Evolutionary conservation across 2,329 filamentous ascomycete genomes (phyloP), one percentile per base, ranked within the genome.

Genomic region (Tolypocladium paradoxum): DNA sequence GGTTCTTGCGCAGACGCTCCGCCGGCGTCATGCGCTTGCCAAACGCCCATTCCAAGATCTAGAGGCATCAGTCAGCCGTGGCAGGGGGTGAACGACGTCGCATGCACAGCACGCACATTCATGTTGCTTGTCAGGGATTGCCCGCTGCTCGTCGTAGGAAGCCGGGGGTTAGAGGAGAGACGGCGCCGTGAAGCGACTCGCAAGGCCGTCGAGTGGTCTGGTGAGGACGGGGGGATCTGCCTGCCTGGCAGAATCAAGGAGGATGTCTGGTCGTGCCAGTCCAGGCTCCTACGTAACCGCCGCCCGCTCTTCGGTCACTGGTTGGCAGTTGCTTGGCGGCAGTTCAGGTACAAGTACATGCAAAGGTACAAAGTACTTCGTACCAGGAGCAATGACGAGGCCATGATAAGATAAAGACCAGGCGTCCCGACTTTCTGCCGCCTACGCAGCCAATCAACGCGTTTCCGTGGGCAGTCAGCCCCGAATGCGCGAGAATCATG

Each of bases 21-120:
- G 90, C 90, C 4, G 93, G 92, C 77, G 93, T 99, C 82, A 97
- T 95, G 72, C 93, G 93, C 82, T 96, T 97, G 61, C 93, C 93
- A 68, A 99, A 99, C 38, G 92, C 92, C 91, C 93, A 99, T 82
- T 99, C 93, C 57, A 99, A 82, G 68, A 97, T 89, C 89, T 96
- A 63, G 46, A 49, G 55, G 60, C 57, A 59, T 55, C 58, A 54
- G 54, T 60, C 57, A 57, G 53, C 36, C 29, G 53, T 34, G 36
- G 52, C 34, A 51, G 52, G 24, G 54, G 27, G 5, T 1, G n/a
- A 53, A 52, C 47, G 50, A 54, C 43, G 54, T 52, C 40, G 48
- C 49, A 49, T 46, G 38, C 56, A 36, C 14, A 56, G 20, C 34
- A 64, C 76, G 56, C 63, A 83, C 81, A 69, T 85, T 84, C 81